Percentiles rank a stretch among this genome's conserved stretches.
Evolutionary conservation across 2,329 filamentous ascomycete genomes (phyloP).

Genomic region (Penicillium sp.): DNA sequence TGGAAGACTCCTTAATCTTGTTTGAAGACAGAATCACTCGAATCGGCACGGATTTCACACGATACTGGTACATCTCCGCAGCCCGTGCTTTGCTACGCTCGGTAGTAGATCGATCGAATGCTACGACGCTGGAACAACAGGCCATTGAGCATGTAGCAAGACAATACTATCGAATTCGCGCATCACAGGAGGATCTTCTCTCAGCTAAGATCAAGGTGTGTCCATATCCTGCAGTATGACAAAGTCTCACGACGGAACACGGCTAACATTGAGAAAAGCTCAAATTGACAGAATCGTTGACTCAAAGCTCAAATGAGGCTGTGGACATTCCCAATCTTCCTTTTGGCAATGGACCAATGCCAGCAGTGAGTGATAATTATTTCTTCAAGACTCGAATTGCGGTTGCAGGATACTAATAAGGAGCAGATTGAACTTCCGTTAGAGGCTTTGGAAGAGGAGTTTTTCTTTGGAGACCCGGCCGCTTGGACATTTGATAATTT

Average conservation of each 20-base stretch:
- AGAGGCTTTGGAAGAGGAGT: conserved; percentile 14
- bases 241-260: background rate
- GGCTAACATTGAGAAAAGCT: background rate
- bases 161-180: conserved; percentile 20
- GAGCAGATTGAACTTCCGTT: background rate
- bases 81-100: conserved; percentile 31
- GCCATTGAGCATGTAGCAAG: conserved; percentile 20
- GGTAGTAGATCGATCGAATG: conserved; percentile 19
- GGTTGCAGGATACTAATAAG: background rate
- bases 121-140: conserved; percentile 20
- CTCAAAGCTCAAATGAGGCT: background rate
- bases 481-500: conserved; percentile 23
- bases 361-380: background rate
- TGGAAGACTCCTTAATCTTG: conserved; percentile 30
- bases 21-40: conserved; percentile 33
- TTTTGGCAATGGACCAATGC: background rate
- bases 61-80: conserved; percentile 36
- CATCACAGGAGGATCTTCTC: conserved; percentile 16
- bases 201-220: conserved; percentile 12
- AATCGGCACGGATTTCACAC: conserved; percentile 36
- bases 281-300: background rate
- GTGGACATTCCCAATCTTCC: background rate
- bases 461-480: conserved; percentile 20
- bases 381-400: no score
- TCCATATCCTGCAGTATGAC: background rate